Evolutionary conservation across 768 basidiomycete genomes (phyloP), one percentile per base, ranked within the genome.

Genomic region (Suillus ampliporus): DNA sequence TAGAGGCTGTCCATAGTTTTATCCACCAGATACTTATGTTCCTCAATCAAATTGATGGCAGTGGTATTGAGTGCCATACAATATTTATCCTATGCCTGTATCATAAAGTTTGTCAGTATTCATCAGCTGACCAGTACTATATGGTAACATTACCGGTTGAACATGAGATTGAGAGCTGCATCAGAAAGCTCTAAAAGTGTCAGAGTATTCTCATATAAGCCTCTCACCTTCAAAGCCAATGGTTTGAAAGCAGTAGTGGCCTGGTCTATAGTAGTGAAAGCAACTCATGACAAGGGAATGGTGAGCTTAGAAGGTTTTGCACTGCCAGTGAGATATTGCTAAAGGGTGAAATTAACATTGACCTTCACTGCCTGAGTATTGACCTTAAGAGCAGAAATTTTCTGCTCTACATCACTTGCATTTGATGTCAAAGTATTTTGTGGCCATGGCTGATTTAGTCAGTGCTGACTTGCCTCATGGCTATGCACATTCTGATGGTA

Each of bases 291-390:
- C 2, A 15, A 26, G 0, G 26, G 47, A 17, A 48, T 48, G 7
- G 26, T 3, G 4, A 26, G 47, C 15, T 48, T 48, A 28, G 47
- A 15, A 26, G 47, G 47, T 14, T 48, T 48, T 48, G 3, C 15
- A 13, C 47, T 48, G 15, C 47, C 7, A 4, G 23, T 7, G 4
- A 26, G 15, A 48, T 48, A 48, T 48, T 48, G 26, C 54, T 21
- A n/a, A 21, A 62, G 40, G 0, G 56, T 59, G 10, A 62, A 40
- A 10, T 62, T 31, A n/a, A 62, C 34, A 57, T 62, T 26, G 21
- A 58, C 31, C 57, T 57, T 41, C n/a, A 14, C 61, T 21, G 44
- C 46, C 4, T 17, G 3, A 41, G 28, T 46, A 38, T 56, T 31
- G n/a, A 28, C 35, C 44, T 62, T 62, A 14, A 62, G 41, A 38